Evolutionary conservation across 345 rosid species (phyloP).

Genomic region (Hypericum androsaemum): DNA sequence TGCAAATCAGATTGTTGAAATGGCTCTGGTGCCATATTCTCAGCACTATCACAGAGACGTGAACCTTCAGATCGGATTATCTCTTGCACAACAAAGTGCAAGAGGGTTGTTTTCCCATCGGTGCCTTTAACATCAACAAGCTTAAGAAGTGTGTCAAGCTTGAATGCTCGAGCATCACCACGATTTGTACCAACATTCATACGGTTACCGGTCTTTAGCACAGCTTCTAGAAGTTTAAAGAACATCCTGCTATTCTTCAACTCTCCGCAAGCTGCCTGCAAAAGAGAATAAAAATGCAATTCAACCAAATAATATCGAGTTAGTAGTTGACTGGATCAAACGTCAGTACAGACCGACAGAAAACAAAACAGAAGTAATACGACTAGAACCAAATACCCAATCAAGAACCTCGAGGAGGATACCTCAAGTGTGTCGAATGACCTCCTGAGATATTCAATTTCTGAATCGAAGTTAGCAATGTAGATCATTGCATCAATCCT

Average conservation of each 20-base stretch:
- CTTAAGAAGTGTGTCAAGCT: slow-evolving; percentile 86
- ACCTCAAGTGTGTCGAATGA: slow-evolving; percentile 81
- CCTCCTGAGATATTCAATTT: slow-evolving; percentile 63
- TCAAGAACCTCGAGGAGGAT: no score
- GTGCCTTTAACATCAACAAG: slow-evolving; percentile 79
- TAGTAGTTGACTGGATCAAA: no score
- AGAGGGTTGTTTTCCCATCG: slow-evolving; percentile 80
- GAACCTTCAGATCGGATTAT: slow-evolving; percentile 77
- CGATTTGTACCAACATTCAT: slow-evolving; percentile 94
- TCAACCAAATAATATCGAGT: no score
- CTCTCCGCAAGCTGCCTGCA: slow-evolving; percentile 71
- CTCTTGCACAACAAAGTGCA: slow-evolving; percentile 93
- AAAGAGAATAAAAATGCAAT: neutral
- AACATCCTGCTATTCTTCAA: slow-evolving; percentile 73
- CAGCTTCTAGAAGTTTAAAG: slow-evolving; percentile 85
- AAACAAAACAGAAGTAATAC: no score
- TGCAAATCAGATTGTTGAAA: slow-evolving; percentile 34
- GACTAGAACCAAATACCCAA: no score
- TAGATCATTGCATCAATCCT: slow-evolving; percentile 91
- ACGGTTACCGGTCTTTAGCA: slow-evolving; percentile 82
- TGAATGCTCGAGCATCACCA: slow-evolving; percentile 90
- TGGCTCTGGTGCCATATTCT: slow-evolving; percentile 22
- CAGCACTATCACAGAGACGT: slow-evolving; percentile 29
- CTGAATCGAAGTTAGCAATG: slow-evolving; percentile 76
- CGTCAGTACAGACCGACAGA: no score